Evolutionary conservation across 2,329 filamentous ascomycete species (phyloP).

Genomic region (Nannizziopsis arthrosporioides): DNA sequence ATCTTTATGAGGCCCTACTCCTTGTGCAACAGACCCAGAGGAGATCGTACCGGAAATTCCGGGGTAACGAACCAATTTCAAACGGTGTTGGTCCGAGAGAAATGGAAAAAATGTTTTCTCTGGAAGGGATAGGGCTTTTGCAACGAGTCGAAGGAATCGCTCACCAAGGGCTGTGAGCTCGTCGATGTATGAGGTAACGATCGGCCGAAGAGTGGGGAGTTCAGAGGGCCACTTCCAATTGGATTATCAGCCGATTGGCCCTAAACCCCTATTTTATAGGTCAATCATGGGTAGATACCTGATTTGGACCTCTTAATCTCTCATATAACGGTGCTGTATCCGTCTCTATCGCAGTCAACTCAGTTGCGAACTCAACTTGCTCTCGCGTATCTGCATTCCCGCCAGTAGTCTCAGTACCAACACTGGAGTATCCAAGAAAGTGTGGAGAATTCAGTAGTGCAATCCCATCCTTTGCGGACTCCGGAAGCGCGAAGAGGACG

Average conservation of each 20-base stretch:
- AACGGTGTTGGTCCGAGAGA: slow-evolving; percentile 46
- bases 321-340: slow-evolving; percentile 31
- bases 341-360: slow-evolving; percentile 34
- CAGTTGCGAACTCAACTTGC: slow-evolving; percentile 51
- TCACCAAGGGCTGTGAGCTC: slow-evolving; percentile 42
- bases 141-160: slow-evolving; percentile 46
- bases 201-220: slow-evolving; percentile 26
- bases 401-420: slow-evolving; percentile 46
- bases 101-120: slow-evolving; percentile 42
- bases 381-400: slow-evolving; percentile 43
- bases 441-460: slow-evolving; percentile 43
- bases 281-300: slow-evolving; percentile 19
- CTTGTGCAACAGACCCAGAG: slow-evolving; percentile 30
- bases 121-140: slow-evolving; percentile 43
- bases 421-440: slow-evolving; percentile 49
- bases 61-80: slow-evolving; percentile 49
- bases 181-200: slow-evolving; percentile 41
- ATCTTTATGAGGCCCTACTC: slow-evolving; percentile 52
- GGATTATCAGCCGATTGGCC: not conserved
- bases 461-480: slow-evolving; percentile 17
- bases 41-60: slow-evolving; percentile 13
- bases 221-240: slow-evolving; percentile 33
- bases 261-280: not conserved
- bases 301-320: slow-evolving; percentile 39
- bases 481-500: slow-evolving; percentile 17